A percentile compares a stretch with the other conserved stretches of the same genome.
phyloP scores from a whole-genome alignment of 305 asterid species.

The Striga hermonthica region DNA sequence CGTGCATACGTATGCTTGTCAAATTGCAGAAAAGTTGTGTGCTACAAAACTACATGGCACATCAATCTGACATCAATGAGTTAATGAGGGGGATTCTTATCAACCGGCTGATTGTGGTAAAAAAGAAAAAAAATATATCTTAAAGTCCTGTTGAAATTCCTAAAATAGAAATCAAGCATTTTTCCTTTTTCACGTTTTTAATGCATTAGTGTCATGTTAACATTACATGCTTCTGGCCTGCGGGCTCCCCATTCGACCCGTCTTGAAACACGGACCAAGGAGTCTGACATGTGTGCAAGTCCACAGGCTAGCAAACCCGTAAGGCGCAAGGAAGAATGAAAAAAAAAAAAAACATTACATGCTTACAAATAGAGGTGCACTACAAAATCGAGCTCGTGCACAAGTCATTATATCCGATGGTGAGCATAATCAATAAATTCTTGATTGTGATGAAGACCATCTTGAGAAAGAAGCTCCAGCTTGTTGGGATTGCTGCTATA shows the following conservation, averaged over 20 bases:
- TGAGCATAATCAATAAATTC: constrained; percentile 64
- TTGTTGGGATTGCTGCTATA: constrained; percentile 65
- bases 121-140: background rate
- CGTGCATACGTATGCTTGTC: no score
- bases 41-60: constrained; percentile 43
- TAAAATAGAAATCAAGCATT: no score
- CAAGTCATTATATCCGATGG: constrained; percentile 59
- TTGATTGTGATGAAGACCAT: constrained; percentile 43
- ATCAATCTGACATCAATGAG: constrained; percentile 49
- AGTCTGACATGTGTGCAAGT: no score
- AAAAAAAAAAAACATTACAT: no score
- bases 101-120: constrained; percentile 62
- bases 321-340: no score
- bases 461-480: constrained; percentile 59
- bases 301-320: no score
- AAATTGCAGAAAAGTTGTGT: constrained; percentile 41
- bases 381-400: constrained; percentile 77
- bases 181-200: no score
- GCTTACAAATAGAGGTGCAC: constrained; percentile 47
- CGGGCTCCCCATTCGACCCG: no score
- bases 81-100: constrained; percentile 58
- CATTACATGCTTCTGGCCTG: no score
- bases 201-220: background rate
- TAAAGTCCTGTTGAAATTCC: no score
- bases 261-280: no score